A percentile compares a stretch with the other conserved stretches of the same genome.
Evolutionary conservation across 768 basidiomycete species (phyloP).

Genomic region (Phlegmacium glaucopus): DNA sequence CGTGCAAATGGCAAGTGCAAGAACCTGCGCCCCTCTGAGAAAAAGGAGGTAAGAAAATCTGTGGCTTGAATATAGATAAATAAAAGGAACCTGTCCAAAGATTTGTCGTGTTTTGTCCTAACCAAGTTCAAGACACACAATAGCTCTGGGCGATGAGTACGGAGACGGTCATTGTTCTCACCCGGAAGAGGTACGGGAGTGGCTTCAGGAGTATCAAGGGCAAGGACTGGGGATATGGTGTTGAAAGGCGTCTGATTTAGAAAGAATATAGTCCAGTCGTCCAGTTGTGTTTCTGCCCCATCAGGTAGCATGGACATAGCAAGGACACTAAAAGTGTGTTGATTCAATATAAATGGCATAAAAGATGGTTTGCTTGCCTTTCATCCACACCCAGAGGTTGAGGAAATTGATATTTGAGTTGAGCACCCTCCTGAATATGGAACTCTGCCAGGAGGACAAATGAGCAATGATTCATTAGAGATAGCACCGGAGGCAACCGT

Average conservation of each 20-base stretch:
- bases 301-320: slow-evolving; percentile 99
- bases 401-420: slow-evolving; percentile 94
- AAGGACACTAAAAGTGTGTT: slow-evolving; percentile 55
- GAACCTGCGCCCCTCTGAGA: slow-evolving; percentile 84
- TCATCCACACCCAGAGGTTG: slow-evolving; percentile 93
- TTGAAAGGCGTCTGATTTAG: slow-evolving; percentile 92
- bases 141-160: slow-evolving; percentile 45
- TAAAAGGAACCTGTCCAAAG: slow-evolving; percentile 60
- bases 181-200: slow-evolving; percentile 34
- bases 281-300: slow-evolving; percentile 90
- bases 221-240: slow-evolving; percentile 78
- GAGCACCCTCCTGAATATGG: slow-evolving; percentile 93
- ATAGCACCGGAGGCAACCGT: neutral
- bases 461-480: slow-evolving; percentile 74
- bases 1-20: slow-evolving; percentile 93
- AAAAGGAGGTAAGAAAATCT: neutral
- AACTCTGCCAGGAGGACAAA: slow-evolving; percentile 98
- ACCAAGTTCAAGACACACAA: slow-evolving; percentile 91
- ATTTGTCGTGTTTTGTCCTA: slow-evolving; percentile 87
- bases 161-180: slow-evolving; percentile 23
- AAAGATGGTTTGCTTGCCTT: slow-evolving; percentile 51
- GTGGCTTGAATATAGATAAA: neutral
- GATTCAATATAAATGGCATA: slow-evolving; percentile 8
- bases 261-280: slow-evolving; percentile 99
- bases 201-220: slow-evolving; percentile 56